Base-by-base conservation (phyloP, 306 rosid genomes). In the Albizia julibrissin region DNA sequence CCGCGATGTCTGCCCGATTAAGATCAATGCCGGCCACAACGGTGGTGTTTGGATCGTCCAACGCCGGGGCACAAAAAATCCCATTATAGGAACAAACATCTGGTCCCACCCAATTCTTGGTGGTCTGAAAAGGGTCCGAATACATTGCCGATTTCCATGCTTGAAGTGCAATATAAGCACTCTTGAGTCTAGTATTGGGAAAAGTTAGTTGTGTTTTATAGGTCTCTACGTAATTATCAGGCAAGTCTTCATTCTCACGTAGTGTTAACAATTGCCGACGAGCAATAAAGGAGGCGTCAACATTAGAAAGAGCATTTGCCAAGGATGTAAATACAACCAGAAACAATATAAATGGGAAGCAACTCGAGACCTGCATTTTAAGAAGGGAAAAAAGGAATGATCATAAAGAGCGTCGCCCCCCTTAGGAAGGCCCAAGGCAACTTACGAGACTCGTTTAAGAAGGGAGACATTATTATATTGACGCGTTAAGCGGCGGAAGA, bases 21-120 rank as follows among this genome's bases (percentile, higher is more conserved):
- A 95, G 86, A 68, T 95, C 97, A 13, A 95, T 69, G 8, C 97
- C 98, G 3, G 92, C 97, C 13, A 95, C 98, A 40, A 95, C 97
- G 1, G 74, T 64, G 12, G 87, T 9, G 2, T 27, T 85, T 0
- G 89, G 33, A 26, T 93, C 83, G 43, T 93, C 92, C 0, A 87
- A 56, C 3, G 98, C 86, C 0, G 84, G 81, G 0, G 91, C 87
- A 76, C 98, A 95, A 19, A 79, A 91, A 26, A 95, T 87, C 0
- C 98, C 95, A 0, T 80, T 83, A 79, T 93, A 95, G 8, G 90
- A 84, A 42, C 98, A 93, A 58, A 95, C 98, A 61, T 95, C 54
- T 1, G 85, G 29, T 0, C 98, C 95, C 1, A 58, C 91, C 98
- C 98, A 95, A 75, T 93, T 86, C 1, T 10, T 13, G 0, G 97